These are phyloP conservation scores for Phytophthora europaea DNA, from an alignment of 352 stramenopile species.

Conservation along the genomic window DNA sequence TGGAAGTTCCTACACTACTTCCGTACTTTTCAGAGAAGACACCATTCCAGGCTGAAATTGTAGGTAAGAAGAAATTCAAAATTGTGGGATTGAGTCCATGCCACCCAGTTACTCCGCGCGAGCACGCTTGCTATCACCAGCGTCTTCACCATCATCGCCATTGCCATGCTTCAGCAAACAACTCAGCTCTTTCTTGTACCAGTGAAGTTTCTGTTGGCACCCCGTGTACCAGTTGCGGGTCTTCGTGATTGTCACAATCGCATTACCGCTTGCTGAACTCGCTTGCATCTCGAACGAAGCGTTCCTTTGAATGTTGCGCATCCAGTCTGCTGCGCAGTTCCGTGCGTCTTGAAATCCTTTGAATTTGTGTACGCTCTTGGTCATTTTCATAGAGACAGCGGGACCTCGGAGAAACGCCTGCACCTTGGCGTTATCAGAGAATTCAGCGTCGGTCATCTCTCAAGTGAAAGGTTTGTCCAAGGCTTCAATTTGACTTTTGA, in stretches of 20 bases:
- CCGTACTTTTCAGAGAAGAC: too few relatives aligned
- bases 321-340: slow-evolving; percentile 2
- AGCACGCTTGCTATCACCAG: background rate
- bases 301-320: background rate
- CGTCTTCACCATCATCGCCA: background rate
- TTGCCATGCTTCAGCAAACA: background rate
- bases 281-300: slow-evolving; percentile 17
- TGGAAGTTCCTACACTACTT: background rate
- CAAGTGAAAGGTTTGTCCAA: background rate
- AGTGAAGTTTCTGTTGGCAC: background rate
- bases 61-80: too few relatives aligned
- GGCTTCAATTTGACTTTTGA: background rate
- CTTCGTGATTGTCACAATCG: background rate
- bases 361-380: slow-evolving; percentile 3
- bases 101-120: background rate
- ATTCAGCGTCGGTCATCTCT: background rate
- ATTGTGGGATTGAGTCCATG: too few relatives aligned
- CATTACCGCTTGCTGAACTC: background rate
- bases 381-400: background rate
- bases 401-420: background rate
- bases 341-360: slow-evolving; percentile 7
- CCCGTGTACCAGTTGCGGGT: background rate
- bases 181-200: background rate
- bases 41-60: too few relatives aligned
- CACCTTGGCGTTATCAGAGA: background rate